Conservation (phyloP, 257 asterid genomes). For the Ajuga chamaepitys region DNA sequence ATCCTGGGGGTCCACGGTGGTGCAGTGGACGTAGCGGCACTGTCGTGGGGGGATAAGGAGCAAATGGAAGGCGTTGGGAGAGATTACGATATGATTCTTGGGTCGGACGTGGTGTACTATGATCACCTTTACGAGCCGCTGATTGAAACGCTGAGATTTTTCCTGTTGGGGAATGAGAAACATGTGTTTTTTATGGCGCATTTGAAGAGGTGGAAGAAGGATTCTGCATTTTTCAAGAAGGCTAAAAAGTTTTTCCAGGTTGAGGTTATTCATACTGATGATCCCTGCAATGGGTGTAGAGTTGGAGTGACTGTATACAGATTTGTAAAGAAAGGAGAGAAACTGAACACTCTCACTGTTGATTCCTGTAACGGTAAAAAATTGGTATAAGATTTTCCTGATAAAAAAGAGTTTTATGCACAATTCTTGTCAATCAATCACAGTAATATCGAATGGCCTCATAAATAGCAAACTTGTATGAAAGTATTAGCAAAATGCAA, state of each 20-base stretch:
- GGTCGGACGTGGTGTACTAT: slow-evolving; percentile 84
- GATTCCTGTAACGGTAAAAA: background rate
- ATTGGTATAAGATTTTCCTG: no score
- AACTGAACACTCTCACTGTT: background rate
- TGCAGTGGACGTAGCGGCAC: slow-evolving; percentile 35
- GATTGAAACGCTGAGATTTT: slow-evolving; percentile 42
- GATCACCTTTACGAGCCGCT: slow-evolving; percentile 58
- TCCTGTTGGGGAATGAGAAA: slow-evolving; percentile 34
- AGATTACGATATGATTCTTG: slow-evolving; percentile 58
- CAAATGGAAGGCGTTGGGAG: slow-evolving; percentile 56
- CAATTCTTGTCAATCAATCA: no score
- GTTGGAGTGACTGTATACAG: slow-evolving; percentile 47
- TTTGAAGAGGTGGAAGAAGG: slow-evolving; percentile 83
- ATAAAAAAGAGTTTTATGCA: no score
- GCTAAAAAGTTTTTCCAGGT: slow-evolving; percentile 51
- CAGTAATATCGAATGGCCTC: no score
- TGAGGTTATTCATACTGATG: slow-evolving; percentile 34
- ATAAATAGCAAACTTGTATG: no score
- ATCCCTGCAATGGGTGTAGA: slow-evolving; percentile 49
- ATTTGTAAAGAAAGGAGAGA: slow-evolving; percentile 27
- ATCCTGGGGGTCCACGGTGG: slow-evolving; percentile 38
- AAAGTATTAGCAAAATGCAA: no score
- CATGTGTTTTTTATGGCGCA: slow-evolving; percentile 62
- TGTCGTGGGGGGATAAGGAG: slow-evolving; percentile 60
- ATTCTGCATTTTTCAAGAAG: slow-evolving; percentile 51